phyloP scores from a whole-genome alignment of 139 green algal species.

The Zygnema circumcarinatum region DNA sequence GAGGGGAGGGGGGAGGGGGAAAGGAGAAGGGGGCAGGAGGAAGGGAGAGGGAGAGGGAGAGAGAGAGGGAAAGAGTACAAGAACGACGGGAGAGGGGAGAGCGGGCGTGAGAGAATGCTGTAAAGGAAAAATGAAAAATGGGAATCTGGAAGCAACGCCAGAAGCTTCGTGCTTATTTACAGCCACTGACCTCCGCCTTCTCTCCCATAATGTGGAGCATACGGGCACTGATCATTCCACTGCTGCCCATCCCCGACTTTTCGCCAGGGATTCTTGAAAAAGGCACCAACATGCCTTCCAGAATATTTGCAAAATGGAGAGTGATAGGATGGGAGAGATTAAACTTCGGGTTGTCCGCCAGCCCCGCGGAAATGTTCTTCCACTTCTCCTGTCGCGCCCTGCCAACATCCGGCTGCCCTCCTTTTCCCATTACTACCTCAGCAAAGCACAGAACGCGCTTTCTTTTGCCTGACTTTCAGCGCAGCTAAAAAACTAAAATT shows the following conservation, averaged over 20 bases:
- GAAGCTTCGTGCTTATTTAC: not conserved
- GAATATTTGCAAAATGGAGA: constrained; percentile 4
- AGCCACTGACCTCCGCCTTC: constrained; percentile 7
- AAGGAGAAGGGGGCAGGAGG: not conserved
- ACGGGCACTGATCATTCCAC: not conserved
- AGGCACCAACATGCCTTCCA: constrained; percentile 26
- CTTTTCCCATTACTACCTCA: no score
- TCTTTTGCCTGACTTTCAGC: no score
- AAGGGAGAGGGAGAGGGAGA: not conserved
- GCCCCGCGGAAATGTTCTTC: not conserved
- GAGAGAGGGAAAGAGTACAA: constrained; percentile 18
- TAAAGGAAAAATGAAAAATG: not conserved
- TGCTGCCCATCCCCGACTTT: not conserved
- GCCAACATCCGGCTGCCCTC: no score
- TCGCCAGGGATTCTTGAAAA: constrained; percentile 33
- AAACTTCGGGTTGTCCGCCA: constrained; percentile 21
- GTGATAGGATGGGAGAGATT: constrained; percentile 27
- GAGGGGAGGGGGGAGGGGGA: not conserved
- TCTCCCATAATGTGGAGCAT: constrained; percentile 30
- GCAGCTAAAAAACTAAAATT: no score
- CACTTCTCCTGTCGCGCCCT: not conserved
- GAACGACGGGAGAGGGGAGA: not conserved
- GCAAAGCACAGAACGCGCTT: no score
- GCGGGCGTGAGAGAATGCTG: not conserved
- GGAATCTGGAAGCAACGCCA: not conserved